phyloP scores from a whole-genome alignment of 331 rosid species.

The Rhamnella rubrinervis region DNA sequence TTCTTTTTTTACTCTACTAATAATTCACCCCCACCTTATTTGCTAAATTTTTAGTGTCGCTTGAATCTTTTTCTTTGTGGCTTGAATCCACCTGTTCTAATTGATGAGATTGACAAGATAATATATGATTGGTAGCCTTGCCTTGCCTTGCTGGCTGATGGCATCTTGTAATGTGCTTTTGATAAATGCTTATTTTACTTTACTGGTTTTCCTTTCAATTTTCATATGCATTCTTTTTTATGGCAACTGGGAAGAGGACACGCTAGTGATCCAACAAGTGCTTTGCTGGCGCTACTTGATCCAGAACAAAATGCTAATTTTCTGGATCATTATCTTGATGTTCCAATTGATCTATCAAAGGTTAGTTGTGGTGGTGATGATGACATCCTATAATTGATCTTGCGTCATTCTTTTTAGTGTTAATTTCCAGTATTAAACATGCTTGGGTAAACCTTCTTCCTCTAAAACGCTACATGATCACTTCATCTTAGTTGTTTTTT shows the following conservation, averaged over 20 bases:
- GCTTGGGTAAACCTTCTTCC: background rate
- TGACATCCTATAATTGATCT: too few relatives aligned
- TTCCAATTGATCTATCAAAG: slow-evolving; percentile 96
- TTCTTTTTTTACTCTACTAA: background rate
- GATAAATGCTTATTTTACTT: background rate
- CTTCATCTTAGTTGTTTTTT: too few relatives aligned
- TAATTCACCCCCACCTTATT: background rate
- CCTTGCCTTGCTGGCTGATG: background rate
- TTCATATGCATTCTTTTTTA: slow-evolving; percentile 19
- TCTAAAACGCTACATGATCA: too few relatives aligned
- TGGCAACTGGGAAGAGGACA: slow-evolving; percentile 96
- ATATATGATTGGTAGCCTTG: background rate
- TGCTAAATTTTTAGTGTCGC: slow-evolving; percentile 1
- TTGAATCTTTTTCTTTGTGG: slow-evolving; percentile 22
- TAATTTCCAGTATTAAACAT: background rate
- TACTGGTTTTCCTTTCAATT: slow-evolving; percentile 2
- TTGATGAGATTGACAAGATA: slow-evolving; percentile 99
- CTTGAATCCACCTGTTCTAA: slow-evolving; percentile 82
- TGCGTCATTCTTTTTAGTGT: background rate
- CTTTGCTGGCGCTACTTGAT: slow-evolving; percentile 98
- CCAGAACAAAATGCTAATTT: slow-evolving; percentile 99
- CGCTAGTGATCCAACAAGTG: slow-evolving; percentile 99
- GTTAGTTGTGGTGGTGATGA: slow-evolving; percentile 39
- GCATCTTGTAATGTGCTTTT: background rate
- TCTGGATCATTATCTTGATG: slow-evolving; percentile 43